Evolutionary conservation across 257 asterid species (phyloP), one percentile per base, ranked within the genome.

Genomic region (Solanum lignicaule): DNA sequence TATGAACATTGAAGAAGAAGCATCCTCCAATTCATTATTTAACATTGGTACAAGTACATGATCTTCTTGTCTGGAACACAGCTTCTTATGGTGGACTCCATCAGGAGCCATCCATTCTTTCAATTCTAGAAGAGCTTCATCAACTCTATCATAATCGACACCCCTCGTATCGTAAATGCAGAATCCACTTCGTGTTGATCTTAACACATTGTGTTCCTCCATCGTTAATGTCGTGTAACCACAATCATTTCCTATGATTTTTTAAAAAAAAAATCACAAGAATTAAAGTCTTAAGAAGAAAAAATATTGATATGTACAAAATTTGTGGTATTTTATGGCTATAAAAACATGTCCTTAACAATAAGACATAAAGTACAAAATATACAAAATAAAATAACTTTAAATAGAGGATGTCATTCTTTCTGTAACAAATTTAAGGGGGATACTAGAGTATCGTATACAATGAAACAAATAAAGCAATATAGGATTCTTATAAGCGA

Each of bases 191-290:
- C 72, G 68, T 14, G 85, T 1, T 60, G 90, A 90, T 43, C 92
- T 86, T 38, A 90, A 3, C n/a, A 90, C 92, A 58, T 88, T 90
- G 84, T 90, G 92, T 65, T 90, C 92, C 87, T 86, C 89, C 89
- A 90, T 88, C 25, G 55, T 86, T 18, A 82, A 46, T 3, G 23
- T 69, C 0, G 58, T 68, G 76, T 72, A 39, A 7, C 39, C 87
- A 60, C 86, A 87, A 52, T 58, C 62, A 88, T 55, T 86, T 84
- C 88, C 88, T 58, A 58, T 58, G 65, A 52, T 6, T 52, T 48
- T 48, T 48, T 48, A 5, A 4, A 43, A 43, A 43, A 12, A 46
- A 10, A 43, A 43, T 15, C 21, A 18, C 65, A 55, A 55, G 11
- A 55, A 55, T 18, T 55, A 0, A 55, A 55, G 62, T 52, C 0